phyloP scores from a whole-genome alignment of 1,284 basidiomycete species.

The Ceratobasidium sp. region DNA sequence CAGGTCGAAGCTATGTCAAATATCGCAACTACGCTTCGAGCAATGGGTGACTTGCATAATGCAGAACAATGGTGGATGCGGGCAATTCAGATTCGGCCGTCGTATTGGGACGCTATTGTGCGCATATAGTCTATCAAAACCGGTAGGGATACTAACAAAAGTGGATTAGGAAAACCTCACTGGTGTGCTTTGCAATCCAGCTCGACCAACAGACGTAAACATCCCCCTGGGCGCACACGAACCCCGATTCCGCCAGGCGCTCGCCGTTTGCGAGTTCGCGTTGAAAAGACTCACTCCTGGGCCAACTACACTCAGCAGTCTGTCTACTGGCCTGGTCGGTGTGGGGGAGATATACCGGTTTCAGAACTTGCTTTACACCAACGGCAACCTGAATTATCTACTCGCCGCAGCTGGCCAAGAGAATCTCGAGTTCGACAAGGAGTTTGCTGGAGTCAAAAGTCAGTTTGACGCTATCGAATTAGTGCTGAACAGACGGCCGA shows the following conservation, averaged over 20 bases:
- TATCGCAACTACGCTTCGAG: slow-evolving; percentile 62
- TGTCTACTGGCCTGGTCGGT: slow-evolving; percentile 29
- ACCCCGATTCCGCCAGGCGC: slow-evolving; percentile 54
- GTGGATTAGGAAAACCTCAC: slow-evolving; percentile 57
- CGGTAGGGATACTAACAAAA: neutral
- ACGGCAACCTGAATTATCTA: slow-evolving; percentile 58
- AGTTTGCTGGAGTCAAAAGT: slow-evolving; percentile 50
- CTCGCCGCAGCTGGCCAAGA: slow-evolving; percentile 44
- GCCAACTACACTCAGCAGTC: slow-evolving; percentile 48
- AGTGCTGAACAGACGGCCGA: slow-evolving; percentile 45
- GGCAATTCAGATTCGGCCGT: slow-evolving; percentile 58
- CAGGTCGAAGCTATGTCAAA: slow-evolving; percentile 64
- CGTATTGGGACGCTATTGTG: slow-evolving; percentile 59
- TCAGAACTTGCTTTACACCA: slow-evolving; percentile 60
- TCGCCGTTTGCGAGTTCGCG: slow-evolving; percentile 56
- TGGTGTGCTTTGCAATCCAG: slow-evolving; percentile 56
- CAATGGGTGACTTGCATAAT: slow-evolving; percentile 55
- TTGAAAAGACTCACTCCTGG: slow-evolving; percentile 51
- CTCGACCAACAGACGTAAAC: slow-evolving; percentile 25
- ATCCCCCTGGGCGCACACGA: slow-evolving; percentile 15
- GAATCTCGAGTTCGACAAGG: slow-evolving; percentile 10
- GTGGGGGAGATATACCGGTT: slow-evolving; percentile 57
- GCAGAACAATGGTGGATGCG: slow-evolving; percentile 62
- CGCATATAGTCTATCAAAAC: slow-evolving; percentile 49
- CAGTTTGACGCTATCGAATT: slow-evolving; percentile 57